Conservation (phyloP, 345 rosid species). For the Draba incana region DNA sequence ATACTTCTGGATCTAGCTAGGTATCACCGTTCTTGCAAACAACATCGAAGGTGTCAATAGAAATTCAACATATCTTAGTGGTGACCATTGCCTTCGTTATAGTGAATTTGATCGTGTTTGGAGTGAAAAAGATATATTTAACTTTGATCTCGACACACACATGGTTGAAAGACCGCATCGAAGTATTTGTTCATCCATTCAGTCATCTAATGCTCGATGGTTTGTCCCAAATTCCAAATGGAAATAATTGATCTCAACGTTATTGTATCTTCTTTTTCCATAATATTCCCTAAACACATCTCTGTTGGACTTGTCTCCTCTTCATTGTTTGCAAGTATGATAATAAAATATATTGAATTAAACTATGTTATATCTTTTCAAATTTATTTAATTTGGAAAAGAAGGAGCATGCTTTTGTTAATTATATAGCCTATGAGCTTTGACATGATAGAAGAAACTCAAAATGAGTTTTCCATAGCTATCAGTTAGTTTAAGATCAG, state of each 20-base stretch:
- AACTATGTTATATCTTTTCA: too few species aligned
- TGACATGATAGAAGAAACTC: not conserved
- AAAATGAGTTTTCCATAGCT: not conserved
- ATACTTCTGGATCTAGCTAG: slow-evolving; percentile 7
- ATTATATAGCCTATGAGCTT: not conserved
- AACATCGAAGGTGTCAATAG: not conserved
- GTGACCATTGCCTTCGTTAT: too few species aligned
- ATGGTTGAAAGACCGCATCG: not conserved
- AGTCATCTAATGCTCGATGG: not conserved
- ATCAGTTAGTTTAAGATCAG: not conserved
- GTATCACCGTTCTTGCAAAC: slow-evolving; percentile 1
- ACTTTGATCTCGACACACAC: not conserved
- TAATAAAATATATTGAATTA: too few species aligned
- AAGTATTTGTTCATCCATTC: not conserved
- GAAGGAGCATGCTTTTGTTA: too few species aligned
- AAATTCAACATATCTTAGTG: slow-evolving; percentile 7
- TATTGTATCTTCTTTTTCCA: not conserved
- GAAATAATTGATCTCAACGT: not conserved
- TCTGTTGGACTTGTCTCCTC: too few species aligned
- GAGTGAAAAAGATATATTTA: not conserved
- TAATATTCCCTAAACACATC: too few species aligned
- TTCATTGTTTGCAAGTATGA: too few species aligned
- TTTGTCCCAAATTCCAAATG: not conserved
- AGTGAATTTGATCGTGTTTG: not conserved
- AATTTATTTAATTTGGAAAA: too few species aligned